Base-by-base conservation (phyloP, 2,329 filamentous ascomycete species). In the Calonectria pauciramosa region DNA sequence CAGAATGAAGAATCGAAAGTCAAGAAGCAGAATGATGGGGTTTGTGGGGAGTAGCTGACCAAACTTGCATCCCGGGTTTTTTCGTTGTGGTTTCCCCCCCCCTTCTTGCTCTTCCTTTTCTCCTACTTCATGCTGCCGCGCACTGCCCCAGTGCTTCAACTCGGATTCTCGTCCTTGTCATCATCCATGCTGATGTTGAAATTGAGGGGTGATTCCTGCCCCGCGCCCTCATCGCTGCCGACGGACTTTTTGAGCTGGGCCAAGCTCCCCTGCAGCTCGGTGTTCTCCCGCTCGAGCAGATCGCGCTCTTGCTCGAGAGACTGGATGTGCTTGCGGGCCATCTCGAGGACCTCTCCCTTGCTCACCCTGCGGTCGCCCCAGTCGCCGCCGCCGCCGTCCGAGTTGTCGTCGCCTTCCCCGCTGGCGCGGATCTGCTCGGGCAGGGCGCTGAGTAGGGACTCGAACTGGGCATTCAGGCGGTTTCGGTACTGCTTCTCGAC, bases 401-500 rank as follows among this genome's bases (percentile, higher is more conserved):
- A 80, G 38, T 80, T 77, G 18, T 63, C 56, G 1, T 79, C 79
- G 11, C 71, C 79, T 13, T 76, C 79, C n/a, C 74, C 75, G 14
- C 76, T 73, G 1, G 72, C n/a, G 7, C 80, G 79, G 36, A 70
- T 52, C 70, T 79, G 75, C 26, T 81, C 80, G 20, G 80, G 80
- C 1, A 81, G 68, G 4, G 77, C 73, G 28, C 36, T 72, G 30
- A 81, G 78, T 5, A 81, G 78, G 7, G 80, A 81, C 72, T 81
- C 80, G 34, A 81, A 81, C 32, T 81, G 80, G 6, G 80, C 74
- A 41, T 81, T 81, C 47, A 81, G 79, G 7, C 80, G 80, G 54
- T 81, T 81, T 41, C 80, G 80, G 63, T 81, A 81, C 54, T 81
- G 80, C 56, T 81, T 81, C 67, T 81, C 80, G 60, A 81, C 80